Base-by-base conservation (phyloP, 495 filamentous ascomycete species). In the Chaetomium cochliodes region DNA sequence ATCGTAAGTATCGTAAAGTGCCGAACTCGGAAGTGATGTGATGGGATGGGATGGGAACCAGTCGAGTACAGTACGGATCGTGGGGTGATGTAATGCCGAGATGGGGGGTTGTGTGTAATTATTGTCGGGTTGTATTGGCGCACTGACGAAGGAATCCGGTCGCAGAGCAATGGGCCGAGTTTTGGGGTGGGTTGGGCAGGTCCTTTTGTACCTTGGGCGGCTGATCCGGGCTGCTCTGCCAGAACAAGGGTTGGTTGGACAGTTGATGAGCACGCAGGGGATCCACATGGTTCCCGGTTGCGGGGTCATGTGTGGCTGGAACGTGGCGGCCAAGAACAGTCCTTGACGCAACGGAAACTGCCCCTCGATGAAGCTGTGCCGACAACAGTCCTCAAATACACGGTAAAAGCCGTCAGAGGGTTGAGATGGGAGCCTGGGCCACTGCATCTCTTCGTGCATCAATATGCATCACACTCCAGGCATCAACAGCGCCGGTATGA, bases 271-370 rank as follows among this genome's bases (percentile, higher is more conserved):
- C 22, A 42, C 49, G 49, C 44, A 52, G 46, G 20, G 5, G n/a
- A 39, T 28, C 46, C 26, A 37, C 33, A 37, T 58, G 20, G 28
- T 22, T 49, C 53, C 63, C 64, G 61, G 66, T 70, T 73, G 69
- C 69, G 72, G 72, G 70, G 72, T 69, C 56, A 55, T 6, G 26
- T 69, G 72, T 74, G 72, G 72, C 72, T 74, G 58, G 54, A 67
- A 30, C 58, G 60, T 70, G 65, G 68, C 63, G 52, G 4, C 20
- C 26, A 30, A 25, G 33, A 42, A 16, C 30, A 33, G 30, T 33
- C 22, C 53, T 67, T 59, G 60, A 33, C 13, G n/a, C 30, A 30
- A 46, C 13, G n/a, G n/a, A 20, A 11, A 57, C 9, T 37, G 28
- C 28, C 28, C 28, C 28, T 30, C 28, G 6, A 30, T 30, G 28